Conservation (phyloP, 257 asterid species). For the Ophiorrhiza pumila region DNA sequence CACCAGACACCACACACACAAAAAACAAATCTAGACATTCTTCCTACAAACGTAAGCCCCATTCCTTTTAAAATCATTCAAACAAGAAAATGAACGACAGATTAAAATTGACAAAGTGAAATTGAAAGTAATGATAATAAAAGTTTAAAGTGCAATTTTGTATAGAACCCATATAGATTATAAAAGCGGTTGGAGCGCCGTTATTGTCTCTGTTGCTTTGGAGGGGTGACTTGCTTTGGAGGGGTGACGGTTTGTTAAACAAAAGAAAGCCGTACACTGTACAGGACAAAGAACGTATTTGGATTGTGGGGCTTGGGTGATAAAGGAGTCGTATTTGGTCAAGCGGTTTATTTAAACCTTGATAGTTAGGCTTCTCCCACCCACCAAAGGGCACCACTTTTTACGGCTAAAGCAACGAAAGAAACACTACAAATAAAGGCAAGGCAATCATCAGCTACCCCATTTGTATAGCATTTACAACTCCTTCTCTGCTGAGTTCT, state of each 20-base stretch:
- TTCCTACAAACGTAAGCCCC: too few species aligned
- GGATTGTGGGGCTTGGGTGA: too few species aligned
- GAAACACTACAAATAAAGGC: neutral
- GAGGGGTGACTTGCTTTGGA: too few species aligned
- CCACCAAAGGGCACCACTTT: constrained; percentile 1
- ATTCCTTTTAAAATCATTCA: too few species aligned
- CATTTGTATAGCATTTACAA: neutral
- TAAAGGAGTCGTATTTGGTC: constrained; percentile 5
- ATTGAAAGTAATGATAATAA: too few species aligned
- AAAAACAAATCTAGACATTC: too few species aligned
- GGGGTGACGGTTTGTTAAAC: too few species aligned
- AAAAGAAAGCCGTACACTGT: too few species aligned
- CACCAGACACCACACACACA: too few species aligned
- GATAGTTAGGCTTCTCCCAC: neutral
- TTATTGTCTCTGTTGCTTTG: neutral
- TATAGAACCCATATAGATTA: constrained; percentile 1
- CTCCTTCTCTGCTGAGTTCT: constrained; percentile 21
- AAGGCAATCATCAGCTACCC: neutral
- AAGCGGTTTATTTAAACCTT: neutral
- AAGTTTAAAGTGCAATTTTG: neutral
- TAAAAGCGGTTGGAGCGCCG: neutral
- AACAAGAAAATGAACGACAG: too few species aligned
- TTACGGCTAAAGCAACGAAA: neutral
- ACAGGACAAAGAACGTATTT: too few species aligned
- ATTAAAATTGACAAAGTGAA: too few species aligned